Evolutionary conservation across 306 rosid species (phyloP), one percentile per base, ranked within the genome.

Genomic region (Rubus parviflorus): DNA sequence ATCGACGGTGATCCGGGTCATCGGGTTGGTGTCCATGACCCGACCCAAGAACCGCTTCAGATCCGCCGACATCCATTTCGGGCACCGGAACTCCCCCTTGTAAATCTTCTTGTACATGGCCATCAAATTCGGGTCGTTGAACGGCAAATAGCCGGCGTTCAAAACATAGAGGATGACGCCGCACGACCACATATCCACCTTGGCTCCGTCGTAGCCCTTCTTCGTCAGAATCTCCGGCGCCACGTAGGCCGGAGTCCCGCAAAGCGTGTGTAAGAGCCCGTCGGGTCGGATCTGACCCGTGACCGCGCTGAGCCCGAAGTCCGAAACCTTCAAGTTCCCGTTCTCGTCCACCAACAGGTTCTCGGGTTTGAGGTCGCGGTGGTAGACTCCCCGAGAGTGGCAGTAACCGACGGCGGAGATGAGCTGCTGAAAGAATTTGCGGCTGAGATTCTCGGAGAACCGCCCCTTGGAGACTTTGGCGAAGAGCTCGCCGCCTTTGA

Each of bases 181-280:
- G 46, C 88, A 88, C 0, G 95, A 92, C 97, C 95, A 92, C 15
- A 92, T 85, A 49, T 92, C 97, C 9, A 88, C 88, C 72, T 74
- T 92, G 0, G 97, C 90, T 0, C 97, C 97, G 3, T 90, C 90
- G 80, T 92, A 92, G 0, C 97, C 96, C 51, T 61, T 88, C 87
- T 85, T 92, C n/a, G 77, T 75, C 8, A 92, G 47, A 67, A 92
- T 87, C 84, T 92, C 97, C 60, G 97, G 97, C 22, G 97, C 95
- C 81, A 92, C 97, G 67, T 92, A 92, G 11, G 95, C 93, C 11
- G 97, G 95, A 0, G 97, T 92, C 19, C 97, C 97, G 2, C 97
- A 92, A 0, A 92, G 87, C 45, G 97, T 92, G 73, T 92, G 93
- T 17, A 92, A 66, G 47, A 88, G 70, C 8, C 97, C 96, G 11